phyloP scores from a whole-genome alignment of 208 protist genomes.

The Leishmania mexicana region DNA sequence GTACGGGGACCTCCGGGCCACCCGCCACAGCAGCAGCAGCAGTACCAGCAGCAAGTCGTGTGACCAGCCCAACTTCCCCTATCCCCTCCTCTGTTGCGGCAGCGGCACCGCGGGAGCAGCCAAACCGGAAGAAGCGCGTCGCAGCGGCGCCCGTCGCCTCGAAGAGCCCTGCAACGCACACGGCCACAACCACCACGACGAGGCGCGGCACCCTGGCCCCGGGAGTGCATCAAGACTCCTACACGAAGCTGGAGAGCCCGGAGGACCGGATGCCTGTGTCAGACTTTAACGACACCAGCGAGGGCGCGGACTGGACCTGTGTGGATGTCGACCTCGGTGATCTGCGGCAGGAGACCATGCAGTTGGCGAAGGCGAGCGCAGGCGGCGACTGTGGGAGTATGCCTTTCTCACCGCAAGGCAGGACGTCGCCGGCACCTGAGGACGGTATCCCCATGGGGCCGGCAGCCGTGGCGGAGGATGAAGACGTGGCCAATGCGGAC shows the following conservation, averaged over 20 bases:
- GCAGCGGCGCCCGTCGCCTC: too few species aligned
- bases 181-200: not conserved
- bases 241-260: not conserved
- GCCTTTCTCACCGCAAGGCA: not conserved
- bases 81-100: not conserved
- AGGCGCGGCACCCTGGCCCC: not conserved
- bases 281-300: not conserved
- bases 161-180: not conserved
- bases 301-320: slow-evolving; percentile 10
- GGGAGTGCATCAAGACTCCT: not conserved
- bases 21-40: not conserved
- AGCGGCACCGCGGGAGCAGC: not conserved
- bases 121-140: not conserved
- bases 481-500: slow-evolving; percentile 1
- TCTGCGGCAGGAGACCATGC: not conserved
- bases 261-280: not conserved
- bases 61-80: not conserved
- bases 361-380: not conserved
- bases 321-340: slow-evolving; percentile 5
- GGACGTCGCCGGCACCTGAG: too few species aligned
- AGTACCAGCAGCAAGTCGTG: not conserved
- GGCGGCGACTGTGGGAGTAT: not conserved
- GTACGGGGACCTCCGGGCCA: not conserved
- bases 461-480: not conserved
- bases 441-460: not conserved